phyloP scores from a whole-genome alignment of 805 yeast genomes.

The Starmerella stellata region DNA sequence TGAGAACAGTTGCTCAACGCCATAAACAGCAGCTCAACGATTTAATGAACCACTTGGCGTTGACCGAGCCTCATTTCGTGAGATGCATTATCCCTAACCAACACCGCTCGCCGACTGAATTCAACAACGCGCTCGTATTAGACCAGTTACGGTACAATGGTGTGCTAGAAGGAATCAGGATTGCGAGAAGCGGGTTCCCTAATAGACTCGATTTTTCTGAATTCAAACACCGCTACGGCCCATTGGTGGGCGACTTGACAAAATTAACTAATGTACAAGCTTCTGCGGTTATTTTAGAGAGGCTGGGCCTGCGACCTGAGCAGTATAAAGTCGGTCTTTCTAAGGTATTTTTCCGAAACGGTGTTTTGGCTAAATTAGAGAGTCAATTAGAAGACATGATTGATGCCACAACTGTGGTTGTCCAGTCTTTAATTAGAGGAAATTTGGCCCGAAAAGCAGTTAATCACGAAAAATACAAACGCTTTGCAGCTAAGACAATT shows the following conservation, averaged over 20 bases:
- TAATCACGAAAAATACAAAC: constrained; percentile 33
- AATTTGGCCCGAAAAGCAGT: constrained; percentile 35
- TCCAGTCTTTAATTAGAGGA: constrained; percentile 56
- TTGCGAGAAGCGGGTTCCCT: constrained; percentile 94
- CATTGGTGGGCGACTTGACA: constrained; percentile 36
- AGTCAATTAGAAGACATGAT: constrained; percentile 52
- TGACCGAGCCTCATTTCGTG: constrained; percentile 90
- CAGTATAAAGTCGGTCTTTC: constrained; percentile 51
- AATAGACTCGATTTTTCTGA: constrained; percentile 73
- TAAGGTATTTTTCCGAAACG: constrained; percentile 57
- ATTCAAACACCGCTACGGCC: constrained; percentile 55
- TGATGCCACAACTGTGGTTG: constrained; percentile 33
- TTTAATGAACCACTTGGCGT: constrained; percentile 51
- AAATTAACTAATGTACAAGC: constrained; percentile 40
- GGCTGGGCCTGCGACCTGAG: constrained; percentile 42
- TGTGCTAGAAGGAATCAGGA: constrained; percentile 92
- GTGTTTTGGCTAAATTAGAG: constrained; percentile 63
- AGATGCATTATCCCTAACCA: constrained; percentile 88
- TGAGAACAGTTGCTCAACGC: constrained; percentile 68
- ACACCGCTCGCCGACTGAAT: constrained; percentile 46
- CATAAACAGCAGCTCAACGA: constrained; percentile 69
- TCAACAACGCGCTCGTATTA: constrained; percentile 59
- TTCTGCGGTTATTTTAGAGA: constrained; percentile 47
- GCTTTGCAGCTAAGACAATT: constrained; percentile 54
- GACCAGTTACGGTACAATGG: constrained; percentile 92